phyloP scores from a whole-genome alignment of 2,329 filamentous ascomycete species.

The Arthrobotrys entomopaga region DNA sequence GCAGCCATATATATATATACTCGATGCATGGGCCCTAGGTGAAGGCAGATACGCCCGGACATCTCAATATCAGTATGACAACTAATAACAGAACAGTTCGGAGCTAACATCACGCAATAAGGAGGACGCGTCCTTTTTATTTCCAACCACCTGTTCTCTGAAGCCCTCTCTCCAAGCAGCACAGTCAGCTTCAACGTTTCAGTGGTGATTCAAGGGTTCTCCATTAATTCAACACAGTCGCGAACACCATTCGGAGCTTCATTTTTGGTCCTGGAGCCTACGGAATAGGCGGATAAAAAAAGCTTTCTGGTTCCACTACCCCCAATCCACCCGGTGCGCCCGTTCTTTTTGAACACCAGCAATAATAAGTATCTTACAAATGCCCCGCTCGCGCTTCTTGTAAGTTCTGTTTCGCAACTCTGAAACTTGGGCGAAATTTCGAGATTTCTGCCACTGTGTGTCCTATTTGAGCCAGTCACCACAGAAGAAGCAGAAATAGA shows the following conservation, averaged over 20 bases:
- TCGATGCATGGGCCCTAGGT: slow-evolving; percentile 29
- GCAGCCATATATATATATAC: slow-evolving; percentile 11
- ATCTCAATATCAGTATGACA: slow-evolving; percentile 5
- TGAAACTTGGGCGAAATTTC: no score
- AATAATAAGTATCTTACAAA: neutral
- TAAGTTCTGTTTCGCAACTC: no score
- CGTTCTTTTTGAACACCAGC: no score
- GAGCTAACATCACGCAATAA: no score
- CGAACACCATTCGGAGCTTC: slow-evolving; percentile 10
- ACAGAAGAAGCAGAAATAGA: no score
- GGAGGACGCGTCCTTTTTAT: no score
- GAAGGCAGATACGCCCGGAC: slow-evolving; percentile 4
- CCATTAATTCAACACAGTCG: slow-evolving; percentile 9
- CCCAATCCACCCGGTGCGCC: no score
- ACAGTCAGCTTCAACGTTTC: slow-evolving; percentile 21
- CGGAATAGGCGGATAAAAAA: slow-evolving; percentile 35
- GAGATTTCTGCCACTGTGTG: no score
- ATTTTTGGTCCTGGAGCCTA: slow-evolving; percentile 18
- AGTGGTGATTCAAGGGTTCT: slow-evolving; percentile 28
- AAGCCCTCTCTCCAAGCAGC: neutral
- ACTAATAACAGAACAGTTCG: neutral
- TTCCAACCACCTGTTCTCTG: slow-evolving; percentile 8
- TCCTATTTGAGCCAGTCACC: no score
- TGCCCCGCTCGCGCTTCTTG: neutral
- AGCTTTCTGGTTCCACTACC: slow-evolving; percentile 5